Base-by-base conservation (phyloP, 2,329 filamentous ascomycete genomes). In the Nothophoma quercina region DNA sequence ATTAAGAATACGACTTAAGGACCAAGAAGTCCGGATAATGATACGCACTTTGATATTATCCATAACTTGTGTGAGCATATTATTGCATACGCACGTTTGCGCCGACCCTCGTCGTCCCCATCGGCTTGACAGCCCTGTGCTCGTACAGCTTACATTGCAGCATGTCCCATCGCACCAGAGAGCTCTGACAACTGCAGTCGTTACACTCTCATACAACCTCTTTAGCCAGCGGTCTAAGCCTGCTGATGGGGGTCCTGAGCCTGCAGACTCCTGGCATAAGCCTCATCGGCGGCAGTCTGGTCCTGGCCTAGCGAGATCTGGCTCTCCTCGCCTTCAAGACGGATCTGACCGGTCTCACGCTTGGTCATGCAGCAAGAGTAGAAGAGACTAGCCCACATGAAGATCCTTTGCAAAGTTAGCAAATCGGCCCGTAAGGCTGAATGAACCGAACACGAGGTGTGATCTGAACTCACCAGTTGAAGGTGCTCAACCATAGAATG, bases 341-440 rank as follows among this genome's bases (percentile, higher is more conserved):
- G 62, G 47, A 67, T 65, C 9, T 59, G 34, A 9, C 65, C 65
- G 19, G 62, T 51, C 38, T 55, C 57, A 8, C 48, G 59, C 4
- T 47, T 49, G 9, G 60, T 57, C 63, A 67, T 69, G 49, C 61
- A 65, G 56, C 64, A 67, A 7, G 63, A 65, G 51, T 67, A 67
- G 44, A 64, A 62, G 39, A 65, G 34, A 39, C 59, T 56, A 22
- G 59, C 58, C 64, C 64, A 67, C 10, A 67, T 46, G 52, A 65
- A 65, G 16, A 64, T 36, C 64, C 64, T 67, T 33, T 32, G 18
- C 12, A 10, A 12, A 9, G 35, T 58, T 10, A 55, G 44, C 12
- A 49, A n/a, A 52, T 39, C 7, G 19, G 21, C n/a, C 32, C n/a
- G 33, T 21, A 29, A 0, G 19, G 18, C 3, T 2, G 5, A 7